Conservation (phyloP, 345 rosid species). For the Gossypioides kirkii region DNA sequence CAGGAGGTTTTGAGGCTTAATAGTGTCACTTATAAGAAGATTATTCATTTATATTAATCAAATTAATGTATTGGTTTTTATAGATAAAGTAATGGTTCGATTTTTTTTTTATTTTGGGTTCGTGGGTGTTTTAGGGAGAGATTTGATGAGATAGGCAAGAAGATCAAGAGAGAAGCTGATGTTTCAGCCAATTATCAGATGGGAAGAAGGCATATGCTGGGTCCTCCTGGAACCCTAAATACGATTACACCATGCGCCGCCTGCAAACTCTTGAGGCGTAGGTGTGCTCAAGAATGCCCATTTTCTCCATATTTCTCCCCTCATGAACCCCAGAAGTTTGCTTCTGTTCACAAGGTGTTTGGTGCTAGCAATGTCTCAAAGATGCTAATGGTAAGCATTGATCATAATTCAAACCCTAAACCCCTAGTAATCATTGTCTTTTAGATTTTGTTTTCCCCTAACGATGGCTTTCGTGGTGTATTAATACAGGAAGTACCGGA, state of each 20-base stretch:
- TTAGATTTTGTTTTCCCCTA: not conserved
- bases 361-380: conserved; percentile 99
- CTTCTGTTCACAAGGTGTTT: conserved; percentile 90
- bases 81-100: not conserved
- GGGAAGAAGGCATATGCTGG: conserved; percentile 82
- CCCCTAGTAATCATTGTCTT: too few relatives aligned
- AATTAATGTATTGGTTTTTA: not conserved
- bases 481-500: conserved; percentile 70
- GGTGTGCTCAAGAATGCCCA: conserved; percentile 96
- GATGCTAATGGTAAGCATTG: conserved; percentile 66
- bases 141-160: conserved; percentile 80
- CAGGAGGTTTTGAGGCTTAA: too few relatives aligned
- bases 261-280: conserved; percentile 86
- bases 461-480: not conserved
- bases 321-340: conserved; percentile 92
- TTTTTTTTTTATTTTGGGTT: not conserved
- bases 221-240: conserved; percentile 76
- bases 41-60: not conserved
- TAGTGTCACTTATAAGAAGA: too few relatives aligned
- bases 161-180: conserved; percentile 79
- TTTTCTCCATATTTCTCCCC: conserved; percentile 97
- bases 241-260: conserved; percentile 99
- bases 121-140: conserved; percentile 46
- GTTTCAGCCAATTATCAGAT: conserved; percentile 35
- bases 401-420: too few relatives aligned